phyloP scores from a whole-genome alignment of 768 basidiomycete genomes.

The Xanthoconium stramineum region DNA sequence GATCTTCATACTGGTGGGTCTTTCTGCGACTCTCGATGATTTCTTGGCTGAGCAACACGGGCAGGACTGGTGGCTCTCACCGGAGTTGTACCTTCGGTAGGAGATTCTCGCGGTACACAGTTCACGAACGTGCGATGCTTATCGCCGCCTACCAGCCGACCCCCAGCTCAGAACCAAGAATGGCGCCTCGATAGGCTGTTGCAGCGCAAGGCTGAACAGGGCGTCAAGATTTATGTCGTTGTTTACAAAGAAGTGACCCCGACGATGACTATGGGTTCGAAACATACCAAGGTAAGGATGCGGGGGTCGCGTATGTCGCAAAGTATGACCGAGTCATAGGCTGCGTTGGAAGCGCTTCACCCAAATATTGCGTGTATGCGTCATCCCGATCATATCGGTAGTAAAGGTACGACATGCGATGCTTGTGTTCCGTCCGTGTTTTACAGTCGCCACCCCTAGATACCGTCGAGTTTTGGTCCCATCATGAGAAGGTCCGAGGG shows the following conservation, averaged over 20 bases:
- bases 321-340: constrained; percentile 37
- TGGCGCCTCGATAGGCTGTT: constrained; percentile 88
- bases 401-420: constrained; percentile 47
- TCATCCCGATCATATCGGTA: constrained; percentile 87
- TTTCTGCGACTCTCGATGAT: neutral
- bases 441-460: constrained; percentile 38
- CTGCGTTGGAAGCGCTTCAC: constrained; percentile 76
- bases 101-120: neutral
- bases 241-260: constrained; percentile 97
- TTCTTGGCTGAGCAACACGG: constrained; percentile 1
- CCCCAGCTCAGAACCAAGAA: constrained; percentile 78
- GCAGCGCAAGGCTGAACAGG: constrained; percentile 84
- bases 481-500: constrained; percentile 71
- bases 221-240: constrained; percentile 87
- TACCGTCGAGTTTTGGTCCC: constrained; percentile 83
- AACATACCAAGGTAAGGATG: constrained; percentile 70
- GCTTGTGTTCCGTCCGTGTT: neutral
- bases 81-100: constrained; percentile 84
- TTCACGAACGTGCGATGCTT: constrained; percentile 6
- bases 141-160: constrained; percentile 44
- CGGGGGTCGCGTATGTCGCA: neutral
- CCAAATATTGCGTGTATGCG: constrained; percentile 87
- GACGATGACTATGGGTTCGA: constrained; percentile 86
- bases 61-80: constrained; percentile 92
- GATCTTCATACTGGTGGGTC: constrained; percentile 79